Evolutionary conservation across 192 early-diverging fungal species (phyloP), one percentile per base, ranked within the genome.

Genomic region (Phycomyces nitens): DNA sequence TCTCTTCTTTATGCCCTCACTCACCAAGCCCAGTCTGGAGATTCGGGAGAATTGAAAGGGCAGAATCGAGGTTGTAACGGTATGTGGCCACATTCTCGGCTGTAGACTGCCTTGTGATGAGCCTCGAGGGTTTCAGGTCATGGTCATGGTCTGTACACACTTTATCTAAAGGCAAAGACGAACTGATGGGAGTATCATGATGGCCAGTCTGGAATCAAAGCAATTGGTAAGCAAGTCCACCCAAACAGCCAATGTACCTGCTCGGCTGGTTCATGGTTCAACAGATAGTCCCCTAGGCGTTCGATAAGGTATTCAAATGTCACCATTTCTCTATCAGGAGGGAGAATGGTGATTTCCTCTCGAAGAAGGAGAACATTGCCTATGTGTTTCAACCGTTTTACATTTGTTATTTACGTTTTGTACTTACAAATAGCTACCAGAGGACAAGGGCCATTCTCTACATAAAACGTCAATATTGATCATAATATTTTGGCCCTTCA

Each of bases 361-460:
- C 85, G 76, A 12, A 98, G 77, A 15, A 92, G 69, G 22, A 98
- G 79, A 7, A 89, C 89, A 71, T 98, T 98, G 53, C 75, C 84
- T 84, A n/a, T 20, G 63, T 29, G 51, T 0, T 54, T 22, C n/a
- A 16, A 34, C 12, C 21, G 6, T 29, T 22, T 16, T 15, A 43
- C 11, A 21, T 27, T 40, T 15, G 0, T 21, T 34, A 11, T 40
- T 16, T 21, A 22, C n/a, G 47, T 9, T 15, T 50, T 16, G 5
- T 39, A 21, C 24, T 58, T 67, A 73, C 82, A 80, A 8, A 97
- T 77, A 14, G 92, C 90, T 4, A 95, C 73, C 41, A 97, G 67
- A 16, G 95, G 95, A 71, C 95, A 97, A 0, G 95, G 95, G 0
- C 95, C 95, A 71, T 97, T 97, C 56, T 85, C 87, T 83, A 79